A percentile compares a stretch with the other conserved stretches of the same genome.
phyloP scores from a whole-genome alignment of 148 eudicot species.

The Tetragonia tetragonoides region DNA sequence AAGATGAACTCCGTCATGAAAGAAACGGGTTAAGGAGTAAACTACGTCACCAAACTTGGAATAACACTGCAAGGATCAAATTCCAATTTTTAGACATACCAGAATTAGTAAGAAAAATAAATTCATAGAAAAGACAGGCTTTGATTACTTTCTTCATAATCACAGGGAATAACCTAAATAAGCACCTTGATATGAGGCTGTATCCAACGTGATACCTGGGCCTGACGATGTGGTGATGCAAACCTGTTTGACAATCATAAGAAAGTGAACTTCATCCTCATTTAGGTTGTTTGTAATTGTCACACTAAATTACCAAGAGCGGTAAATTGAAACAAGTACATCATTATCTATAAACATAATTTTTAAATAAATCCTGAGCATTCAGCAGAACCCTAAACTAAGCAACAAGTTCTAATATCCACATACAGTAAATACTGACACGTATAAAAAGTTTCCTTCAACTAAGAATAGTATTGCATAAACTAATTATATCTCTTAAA shows the following conservation, averaged over 20 bases:
- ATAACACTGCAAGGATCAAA: conserved; percentile 59
- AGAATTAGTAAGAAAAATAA: conserved; percentile 8
- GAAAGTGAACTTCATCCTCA: neutral
- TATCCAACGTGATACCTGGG: conserved; percentile 90
- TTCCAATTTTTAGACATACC: conserved; percentile 8
- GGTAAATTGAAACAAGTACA: no score
- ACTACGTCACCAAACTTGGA: conserved; percentile 90
- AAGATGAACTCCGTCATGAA: conserved; percentile 60
- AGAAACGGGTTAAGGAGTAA: conserved; percentile 85
- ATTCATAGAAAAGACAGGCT: neutral
- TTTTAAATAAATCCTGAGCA: no score
- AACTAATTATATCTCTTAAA: no score
- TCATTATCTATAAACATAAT: no score
- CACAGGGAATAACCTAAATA: neutral
- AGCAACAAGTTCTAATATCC: no score
- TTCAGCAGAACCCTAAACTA: no score
- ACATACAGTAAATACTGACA: no score
- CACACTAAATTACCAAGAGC: no score
- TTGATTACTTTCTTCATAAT: neutral
- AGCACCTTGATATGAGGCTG: conserved; percentile 90
- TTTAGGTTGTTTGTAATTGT: neutral
- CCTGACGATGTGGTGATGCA: conserved; percentile 65
- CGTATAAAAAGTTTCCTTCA: no score
- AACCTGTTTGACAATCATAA: conserved; percentile 50
- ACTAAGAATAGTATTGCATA: no score